phyloP scores from a whole-genome alignment of 2,329 filamentous ascomycete species.

The Ascosphaera aggregata region DNA sequence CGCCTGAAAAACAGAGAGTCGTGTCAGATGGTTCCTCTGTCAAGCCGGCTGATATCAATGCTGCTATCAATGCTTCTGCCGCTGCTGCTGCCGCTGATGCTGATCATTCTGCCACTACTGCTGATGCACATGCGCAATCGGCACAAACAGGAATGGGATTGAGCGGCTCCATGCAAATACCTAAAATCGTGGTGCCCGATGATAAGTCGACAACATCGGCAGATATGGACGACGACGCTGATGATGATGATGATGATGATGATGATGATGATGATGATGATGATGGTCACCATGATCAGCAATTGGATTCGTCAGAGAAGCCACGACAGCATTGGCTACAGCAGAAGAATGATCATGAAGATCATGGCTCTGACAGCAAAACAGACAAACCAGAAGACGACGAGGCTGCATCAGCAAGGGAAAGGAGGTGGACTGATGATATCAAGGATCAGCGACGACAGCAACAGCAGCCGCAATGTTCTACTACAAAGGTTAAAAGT shows the following conservation, averaged over 20 bases:
- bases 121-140: background rate
- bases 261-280: too few relatives aligned
- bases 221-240: background rate
- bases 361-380: background rate
- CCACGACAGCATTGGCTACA: background rate
- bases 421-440: background rate
- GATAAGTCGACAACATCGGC: background rate
- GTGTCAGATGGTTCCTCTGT: background rate
- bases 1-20: background rate
- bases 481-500: background rate
- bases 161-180: background rate
- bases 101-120: background rate
- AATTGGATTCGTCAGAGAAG: too few relatives aligned
- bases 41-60: background rate
- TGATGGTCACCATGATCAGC: too few relatives aligned
- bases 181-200: background rate
- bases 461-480: background rate
- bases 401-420: background rate
- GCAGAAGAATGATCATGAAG: background rate
- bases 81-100: background rate
- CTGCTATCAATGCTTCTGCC: background rate
- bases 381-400: background rate
- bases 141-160: background rate
- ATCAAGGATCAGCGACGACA: too few relatives aligned
- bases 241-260: too few relatives aligned